Conservation (phyloP, 202 grass and related monocot species). For the Musa balbisiana region DNA sequence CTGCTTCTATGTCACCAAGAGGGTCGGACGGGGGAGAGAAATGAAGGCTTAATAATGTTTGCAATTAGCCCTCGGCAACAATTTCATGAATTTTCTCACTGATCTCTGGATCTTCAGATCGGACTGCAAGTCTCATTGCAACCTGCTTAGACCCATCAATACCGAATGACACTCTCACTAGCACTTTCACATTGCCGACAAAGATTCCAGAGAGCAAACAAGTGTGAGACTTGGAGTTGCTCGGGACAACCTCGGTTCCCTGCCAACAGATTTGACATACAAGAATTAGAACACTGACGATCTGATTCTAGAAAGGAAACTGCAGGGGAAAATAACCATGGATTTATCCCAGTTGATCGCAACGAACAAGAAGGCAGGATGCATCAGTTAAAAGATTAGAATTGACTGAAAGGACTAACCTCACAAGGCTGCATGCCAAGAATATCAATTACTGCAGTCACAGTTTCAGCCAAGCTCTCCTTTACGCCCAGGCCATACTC, state of each 20-base stretch:
- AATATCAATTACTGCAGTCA: constrained; percentile 35
- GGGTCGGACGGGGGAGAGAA: not conserved
- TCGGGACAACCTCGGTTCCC: constrained; percentile 80
- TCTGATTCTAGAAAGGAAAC: not conserved
- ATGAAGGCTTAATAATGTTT: not conserved
- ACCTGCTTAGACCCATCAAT: constrained; percentile 93
- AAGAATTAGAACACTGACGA: not conserved
- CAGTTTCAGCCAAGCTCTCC: constrained; percentile 59
- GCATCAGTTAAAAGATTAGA: not conserved
- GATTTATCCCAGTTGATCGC: not conserved
- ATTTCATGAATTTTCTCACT: constrained; percentile 94
- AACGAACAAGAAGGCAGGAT: too few species aligned
- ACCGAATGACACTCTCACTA: constrained; percentile 82
- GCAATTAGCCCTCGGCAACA: constrained; percentile 62
- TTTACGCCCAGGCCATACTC: constrained; percentile 20
- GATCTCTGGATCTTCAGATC: constrained; percentile 75
- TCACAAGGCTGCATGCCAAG: constrained; percentile 5
- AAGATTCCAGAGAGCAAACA: constrained; percentile 82
- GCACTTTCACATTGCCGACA: constrained; percentile 68
- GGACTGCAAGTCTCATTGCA: constrained; percentile 91
- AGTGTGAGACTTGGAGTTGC: constrained; percentile 89
- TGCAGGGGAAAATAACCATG: not conserved
- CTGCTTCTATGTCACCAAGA: not conserved
- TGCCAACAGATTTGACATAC: constrained; percentile 10
- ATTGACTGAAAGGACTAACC: not conserved